Base-by-base conservation (phyloP, 371 early-diverging fungal genomes). In the Haplosporangium sp. region DNA sequence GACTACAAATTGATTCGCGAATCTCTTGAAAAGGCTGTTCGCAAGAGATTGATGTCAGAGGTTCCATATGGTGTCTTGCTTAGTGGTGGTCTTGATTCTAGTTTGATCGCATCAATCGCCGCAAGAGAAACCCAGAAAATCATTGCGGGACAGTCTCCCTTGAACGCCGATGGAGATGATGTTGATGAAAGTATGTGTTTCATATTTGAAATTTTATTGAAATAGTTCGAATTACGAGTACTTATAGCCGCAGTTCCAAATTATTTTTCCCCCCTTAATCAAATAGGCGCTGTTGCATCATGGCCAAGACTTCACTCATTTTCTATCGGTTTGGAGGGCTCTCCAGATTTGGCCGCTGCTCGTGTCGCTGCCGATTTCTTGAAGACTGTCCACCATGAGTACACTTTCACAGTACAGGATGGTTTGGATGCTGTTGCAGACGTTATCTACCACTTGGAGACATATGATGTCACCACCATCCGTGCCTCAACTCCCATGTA, bases 381-480 rank as follows among this genome's bases (percentile, higher is more conserved):
- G 34, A 86, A 88, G 42, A 97, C 97, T 13, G 89, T 90, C n/a
- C 98, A 98, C 85, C 97, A 96, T 85, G 96, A 93, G 84, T 96
- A 91, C 85, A 96, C 96, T 0, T 98, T 96, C 85, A 97, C 97
- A 0, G 88, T 96, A 20, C 94, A 97, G 84, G 98, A 98, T 83
- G 98, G 97, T 44, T 85, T 96, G 61, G 98, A 98, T 85, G 97
- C 98, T 52, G 89, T 98, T 37, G 89, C 88, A 58, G 98, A 98
- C 85, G 96, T 98, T 62, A 93, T 98, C 77, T 93, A 95, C 78
- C 98, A 98, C 74, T 86, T 98, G 55, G 98, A 98, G 86, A 97
- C 97, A 1, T 98, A 98, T 83, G 98, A 98, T 84, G 98, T 98
- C n/a, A 98, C 98, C n/a, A 97, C 98, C 37, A 91, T 97, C 79